These are phyloP conservation scores for Brassica incana DNA, from an alignment of 345 rosid genomes.

Conservation along the genomic window DNA sequence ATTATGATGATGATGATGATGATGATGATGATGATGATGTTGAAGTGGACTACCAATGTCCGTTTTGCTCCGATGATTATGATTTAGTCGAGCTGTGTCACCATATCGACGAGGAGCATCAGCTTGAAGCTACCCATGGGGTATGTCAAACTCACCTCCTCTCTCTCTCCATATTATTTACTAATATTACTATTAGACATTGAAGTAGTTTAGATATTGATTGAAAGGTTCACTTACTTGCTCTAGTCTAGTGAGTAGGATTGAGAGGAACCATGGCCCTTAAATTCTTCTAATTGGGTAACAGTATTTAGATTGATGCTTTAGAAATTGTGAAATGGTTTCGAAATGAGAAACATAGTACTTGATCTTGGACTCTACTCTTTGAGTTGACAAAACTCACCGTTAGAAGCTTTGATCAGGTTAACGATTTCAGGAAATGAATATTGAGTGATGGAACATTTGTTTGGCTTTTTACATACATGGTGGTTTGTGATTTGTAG, in stretches of 20 bases:
- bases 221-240: not conserved
- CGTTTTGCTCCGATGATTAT: conserved; percentile 35
- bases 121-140: conserved; percentile 25
- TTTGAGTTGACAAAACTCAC: not conserved
- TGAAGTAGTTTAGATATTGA: not conserved
- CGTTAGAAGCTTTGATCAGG: not conserved
- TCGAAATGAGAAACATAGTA: not conserved
- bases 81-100: conserved; percentile 17
- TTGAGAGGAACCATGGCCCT: not conserved
- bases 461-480: not conserved
- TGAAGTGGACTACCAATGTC: conserved; percentile 31
- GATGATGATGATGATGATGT: conserved; percentile 28
- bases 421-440: not conserved
- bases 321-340: not conserved
- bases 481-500: conserved; percentile 23
- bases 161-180: not conserved
- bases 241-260: not conserved
- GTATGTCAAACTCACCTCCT: conserved; percentile 21
- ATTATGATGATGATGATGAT: no score
- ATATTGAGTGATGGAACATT: not conserved
- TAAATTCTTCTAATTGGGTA: not conserved
- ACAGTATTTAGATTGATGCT: not conserved
- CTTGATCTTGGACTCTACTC: conserved; percentile 3
- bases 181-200: not conserved
- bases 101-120: not conserved